Evolutionary conservation across 345 rosid species (phyloP).

Genomic region (Reutealis trisperma): DNA sequence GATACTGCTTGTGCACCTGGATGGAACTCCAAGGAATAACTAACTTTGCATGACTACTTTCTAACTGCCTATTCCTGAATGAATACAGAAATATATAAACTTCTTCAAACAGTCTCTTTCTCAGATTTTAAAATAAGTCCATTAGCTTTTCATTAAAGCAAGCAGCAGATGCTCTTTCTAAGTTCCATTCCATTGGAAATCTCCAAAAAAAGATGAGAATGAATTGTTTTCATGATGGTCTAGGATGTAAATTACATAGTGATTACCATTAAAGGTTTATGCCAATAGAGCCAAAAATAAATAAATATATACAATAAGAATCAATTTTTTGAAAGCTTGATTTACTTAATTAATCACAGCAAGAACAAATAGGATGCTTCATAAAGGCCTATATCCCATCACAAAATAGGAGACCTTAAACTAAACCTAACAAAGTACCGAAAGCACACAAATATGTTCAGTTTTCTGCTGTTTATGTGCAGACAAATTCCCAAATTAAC

Average conservation of each 20-base stretch:
- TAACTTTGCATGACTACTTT: neutral
- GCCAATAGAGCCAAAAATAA: neutral
- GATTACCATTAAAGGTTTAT: neutral
- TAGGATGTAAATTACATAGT: neutral
- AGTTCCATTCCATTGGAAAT: neutral
- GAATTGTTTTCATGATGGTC: neutral
- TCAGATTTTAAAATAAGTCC: neutral
- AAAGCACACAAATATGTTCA: neutral
- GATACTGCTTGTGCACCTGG: neutral
- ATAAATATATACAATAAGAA: no score
- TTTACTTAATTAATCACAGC: neutral
- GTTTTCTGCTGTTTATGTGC: neutral
- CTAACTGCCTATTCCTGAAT: neutral
- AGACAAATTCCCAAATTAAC: neutral
- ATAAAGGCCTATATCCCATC: neutral
- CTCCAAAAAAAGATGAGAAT: neutral
- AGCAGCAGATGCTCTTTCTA: neutral
- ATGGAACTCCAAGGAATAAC: neutral
- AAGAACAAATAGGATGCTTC: neutral
- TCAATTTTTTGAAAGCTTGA: neutral
- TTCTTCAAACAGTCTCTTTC: no score
- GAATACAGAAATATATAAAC: neutral
- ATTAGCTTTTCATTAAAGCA: neutral
- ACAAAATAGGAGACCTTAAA: neutral
- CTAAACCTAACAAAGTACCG: neutral